Conservation (phyloP, 768 basidiomycete genomes). For the Rhodocollybia butyracea region DNA sequence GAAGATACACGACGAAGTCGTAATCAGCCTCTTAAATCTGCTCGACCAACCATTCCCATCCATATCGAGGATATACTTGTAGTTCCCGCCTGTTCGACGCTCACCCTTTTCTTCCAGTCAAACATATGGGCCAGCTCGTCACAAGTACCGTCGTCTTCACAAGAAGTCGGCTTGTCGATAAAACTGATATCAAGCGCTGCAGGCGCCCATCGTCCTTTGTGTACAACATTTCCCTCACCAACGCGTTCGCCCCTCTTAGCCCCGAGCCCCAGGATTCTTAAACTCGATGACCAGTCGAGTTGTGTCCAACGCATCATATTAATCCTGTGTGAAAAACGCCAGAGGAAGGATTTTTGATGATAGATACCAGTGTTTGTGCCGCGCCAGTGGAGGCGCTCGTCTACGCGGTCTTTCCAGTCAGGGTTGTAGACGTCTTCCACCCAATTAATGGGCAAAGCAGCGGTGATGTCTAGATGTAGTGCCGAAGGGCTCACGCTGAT, state of each 20-base stretch:
- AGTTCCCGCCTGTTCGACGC: conserved; percentile 49
- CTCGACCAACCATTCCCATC: conserved; percentile 70
- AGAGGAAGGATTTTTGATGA: conserved; percentile 34
- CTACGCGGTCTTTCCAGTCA: conserved; percentile 59
- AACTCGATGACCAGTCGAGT: conserved; percentile 18
- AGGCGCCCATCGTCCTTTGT: conserved; percentile 43
- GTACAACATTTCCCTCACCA: conserved; percentile 20
- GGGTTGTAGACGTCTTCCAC: conserved; percentile 51
- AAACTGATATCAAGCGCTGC: conserved; percentile 64
- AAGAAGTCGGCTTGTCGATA: conserved; percentile 39
- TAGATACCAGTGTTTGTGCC: conserved; percentile 70
- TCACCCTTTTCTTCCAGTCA: conserved; percentile 46
- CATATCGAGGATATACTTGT: conserved; percentile 62
- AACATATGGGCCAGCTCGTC: conserved; percentile 40
- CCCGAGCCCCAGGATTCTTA: neutral
- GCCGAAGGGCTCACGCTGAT: conserved; percentile 50
- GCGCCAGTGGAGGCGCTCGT: conserved; percentile 67
- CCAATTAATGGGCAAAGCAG: conserved; percentile 47
- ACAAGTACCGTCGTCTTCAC: conserved; percentile 39
- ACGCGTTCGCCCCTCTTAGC: conserved; percentile 26
- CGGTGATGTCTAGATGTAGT: conserved; percentile 55
- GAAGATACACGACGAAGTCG: conserved; percentile 60
- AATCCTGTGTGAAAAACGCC: conserved; percentile 50
- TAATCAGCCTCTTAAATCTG: conserved; percentile 65
- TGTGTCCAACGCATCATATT: conserved; percentile 44